These are phyloP conservation scores for Nasturtium officinale DNA, from an alignment of 345 rosid species.

Conservation along the genomic window DNA sequence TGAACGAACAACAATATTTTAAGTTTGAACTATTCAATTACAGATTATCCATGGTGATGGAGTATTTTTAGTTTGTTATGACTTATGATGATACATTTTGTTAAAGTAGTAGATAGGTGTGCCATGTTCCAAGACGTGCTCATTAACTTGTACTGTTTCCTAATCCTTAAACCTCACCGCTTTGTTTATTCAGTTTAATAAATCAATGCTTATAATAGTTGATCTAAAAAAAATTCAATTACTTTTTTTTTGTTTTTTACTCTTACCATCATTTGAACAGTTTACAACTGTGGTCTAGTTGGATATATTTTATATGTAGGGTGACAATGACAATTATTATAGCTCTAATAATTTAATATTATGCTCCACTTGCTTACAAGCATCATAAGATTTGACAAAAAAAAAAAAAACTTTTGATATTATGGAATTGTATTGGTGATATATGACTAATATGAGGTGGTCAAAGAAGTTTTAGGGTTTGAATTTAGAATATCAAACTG, in stretches of 20 bases:
- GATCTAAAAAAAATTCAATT: neutral
- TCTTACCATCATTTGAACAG: slow-evolving; percentile 1
- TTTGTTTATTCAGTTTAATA: neutral
- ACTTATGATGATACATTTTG: neutral
- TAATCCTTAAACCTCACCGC: neutral
- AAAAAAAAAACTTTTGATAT: neutral
- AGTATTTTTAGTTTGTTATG: neutral
- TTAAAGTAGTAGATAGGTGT: slow-evolving; percentile 8
- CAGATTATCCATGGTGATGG: neutral
- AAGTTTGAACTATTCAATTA: neutral
- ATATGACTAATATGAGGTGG: no score
- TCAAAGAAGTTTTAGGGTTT: no score
- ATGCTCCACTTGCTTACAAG: neutral
- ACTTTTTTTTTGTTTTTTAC: neutral
- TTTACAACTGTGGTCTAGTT: neutral
- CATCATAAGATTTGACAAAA: slow-evolving; percentile 15
- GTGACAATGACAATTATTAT: slow-evolving; percentile 15
- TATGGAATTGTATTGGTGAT: no score
- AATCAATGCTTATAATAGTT: slow-evolving; percentile 4
- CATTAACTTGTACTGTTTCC: neutral
- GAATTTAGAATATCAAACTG: no score
- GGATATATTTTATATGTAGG: neutral
- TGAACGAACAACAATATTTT: neutral
- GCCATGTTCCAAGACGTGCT: slow-evolving; percentile 32
- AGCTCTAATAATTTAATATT: neutral